Evolutionary conservation across 148 eudicot genomes (phyloP).

Genomic region (Silene latifolia): DNA sequence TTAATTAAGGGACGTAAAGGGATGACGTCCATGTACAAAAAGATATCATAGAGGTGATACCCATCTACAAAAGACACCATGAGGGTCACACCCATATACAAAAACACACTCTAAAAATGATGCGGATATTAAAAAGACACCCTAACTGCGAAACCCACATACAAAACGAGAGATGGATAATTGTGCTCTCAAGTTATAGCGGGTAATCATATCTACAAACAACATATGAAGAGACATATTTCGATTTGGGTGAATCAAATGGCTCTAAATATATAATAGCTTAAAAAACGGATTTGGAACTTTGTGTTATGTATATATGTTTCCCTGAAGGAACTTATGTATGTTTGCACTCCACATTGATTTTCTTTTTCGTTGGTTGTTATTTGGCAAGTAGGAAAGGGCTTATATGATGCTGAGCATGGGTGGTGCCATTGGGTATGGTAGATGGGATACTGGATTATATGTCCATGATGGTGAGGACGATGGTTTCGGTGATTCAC

Average conservation of each 20-base stretch:
- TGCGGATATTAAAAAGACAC: neutral
- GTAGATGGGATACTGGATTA: conserved; percentile 73
- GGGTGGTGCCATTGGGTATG: conserved; percentile 59
- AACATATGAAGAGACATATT: neutral
- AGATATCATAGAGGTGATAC: neutral
- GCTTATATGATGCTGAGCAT: conserved; percentile 94
- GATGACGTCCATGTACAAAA: neutral
- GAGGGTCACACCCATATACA: no score
- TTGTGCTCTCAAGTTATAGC: neutral
- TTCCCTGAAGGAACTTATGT: neutral
- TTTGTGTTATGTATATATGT: neutral
- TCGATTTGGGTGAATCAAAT: neutral
- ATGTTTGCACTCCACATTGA: conserved; percentile 1
- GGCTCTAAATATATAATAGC: neutral
- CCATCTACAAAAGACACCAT: neutral
- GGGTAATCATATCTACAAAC: neutral
- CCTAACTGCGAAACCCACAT: neutral
- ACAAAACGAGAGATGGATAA: neutral
- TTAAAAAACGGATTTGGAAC: conserved; percentile 15
- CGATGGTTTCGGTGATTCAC: conserved; percentile 40
- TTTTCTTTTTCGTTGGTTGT: conserved; percentile 15
- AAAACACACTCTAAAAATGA: neutral
- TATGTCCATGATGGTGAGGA: conserved; percentile 46
- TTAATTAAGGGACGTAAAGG: neutral
- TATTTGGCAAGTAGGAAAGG: conserved; percentile 68